Evolutionary conservation across 768 basidiomycete genomes (phyloP).

Genomic region (Phaeotremella skinneri): DNA sequence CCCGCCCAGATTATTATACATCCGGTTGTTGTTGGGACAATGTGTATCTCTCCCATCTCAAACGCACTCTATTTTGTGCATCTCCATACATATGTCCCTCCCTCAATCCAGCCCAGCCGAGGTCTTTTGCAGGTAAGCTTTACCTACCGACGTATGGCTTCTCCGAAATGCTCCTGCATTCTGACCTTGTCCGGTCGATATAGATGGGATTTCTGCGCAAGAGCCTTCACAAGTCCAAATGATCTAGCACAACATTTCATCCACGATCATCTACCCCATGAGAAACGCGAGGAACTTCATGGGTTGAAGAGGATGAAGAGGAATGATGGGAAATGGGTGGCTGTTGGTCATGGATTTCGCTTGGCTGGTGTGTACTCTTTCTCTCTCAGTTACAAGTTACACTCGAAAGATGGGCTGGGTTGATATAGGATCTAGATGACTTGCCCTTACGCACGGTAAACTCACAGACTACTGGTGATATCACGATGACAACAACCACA

Average conservation of each 20-base stretch:
- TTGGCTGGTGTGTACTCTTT: conserved; percentile 11
- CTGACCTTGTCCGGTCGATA: too few species aligned
- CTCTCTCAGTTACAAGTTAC: not conserved
- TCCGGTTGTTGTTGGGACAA: too few species aligned
- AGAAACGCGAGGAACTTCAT: conserved; percentile 3
- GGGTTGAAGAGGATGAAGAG: conserved; percentile 9
- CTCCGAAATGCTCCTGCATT: too few species aligned
- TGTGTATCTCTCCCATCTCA: too few species aligned
- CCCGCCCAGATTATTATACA: too few species aligned
- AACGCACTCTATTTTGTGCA: too few species aligned
- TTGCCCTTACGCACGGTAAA: conserved; percentile 5
- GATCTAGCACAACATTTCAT: conserved; percentile 18
- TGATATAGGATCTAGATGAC: not conserved
- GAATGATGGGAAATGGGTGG: conserved; percentile 14
- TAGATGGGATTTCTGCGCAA: conserved; percentile 22
- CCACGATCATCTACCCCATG: conserved; percentile 16
- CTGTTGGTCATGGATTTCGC: conserved; percentile 7
- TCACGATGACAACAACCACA: conserved; percentile 12
- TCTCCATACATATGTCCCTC: not conserved
- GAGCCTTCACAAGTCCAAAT: conserved; percentile 3
- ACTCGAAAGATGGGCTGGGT: not conserved
- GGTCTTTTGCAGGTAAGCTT: not conserved
- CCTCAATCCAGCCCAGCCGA: not conserved
- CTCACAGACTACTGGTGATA: conserved; percentile 24
- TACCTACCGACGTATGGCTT: not conserved